A percentile compares a stretch with the other conserved stretches of the same genome.
Evolutionary conservation across 257 asterid genomes (phyloP).

Genomic region (Paraleonurus japonicus): DNA sequence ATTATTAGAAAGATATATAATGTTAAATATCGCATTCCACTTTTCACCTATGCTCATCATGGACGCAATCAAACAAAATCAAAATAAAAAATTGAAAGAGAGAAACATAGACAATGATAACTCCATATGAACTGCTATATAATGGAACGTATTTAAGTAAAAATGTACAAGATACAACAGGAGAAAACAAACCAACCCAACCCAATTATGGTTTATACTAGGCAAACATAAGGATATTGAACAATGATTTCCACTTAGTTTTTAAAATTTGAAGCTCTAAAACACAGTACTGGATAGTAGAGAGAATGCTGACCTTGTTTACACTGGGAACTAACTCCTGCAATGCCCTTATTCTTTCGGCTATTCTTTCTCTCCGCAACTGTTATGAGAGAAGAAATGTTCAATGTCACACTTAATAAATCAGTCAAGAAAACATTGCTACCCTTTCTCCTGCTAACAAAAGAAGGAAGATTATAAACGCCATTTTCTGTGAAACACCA

Average conservation of each 20-base stretch:
- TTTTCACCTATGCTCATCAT: background rate
- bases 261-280: background rate
- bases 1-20: conserved; percentile 10
- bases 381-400: conserved; percentile 27
- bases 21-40: background rate
- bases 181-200: conserved; percentile 15
- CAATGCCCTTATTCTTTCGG: conserved; percentile 94
- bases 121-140: conserved; percentile 1
- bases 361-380: conserved; percentile 96
- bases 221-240: background rate
- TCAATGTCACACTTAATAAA: background rate
- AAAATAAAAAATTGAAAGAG: background rate
- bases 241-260: conserved; percentile 20
- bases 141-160: background rate
- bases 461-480: background rate
- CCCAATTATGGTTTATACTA: background rate
- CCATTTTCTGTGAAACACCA: background rate
- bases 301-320: conserved; percentile 66
- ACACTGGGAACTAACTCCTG: conserved; percentile 98
- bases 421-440: background rate
- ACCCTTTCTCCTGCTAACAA: background rate
- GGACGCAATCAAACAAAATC: conserved; percentile 4
- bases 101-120: conserved; percentile 16
- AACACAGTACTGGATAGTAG: conserved; percentile 6
- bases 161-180: conserved; percentile 11